phyloP scores from a whole-genome alignment of 768 basidiomycete genomes.

The Russula olivacea region DNA sequence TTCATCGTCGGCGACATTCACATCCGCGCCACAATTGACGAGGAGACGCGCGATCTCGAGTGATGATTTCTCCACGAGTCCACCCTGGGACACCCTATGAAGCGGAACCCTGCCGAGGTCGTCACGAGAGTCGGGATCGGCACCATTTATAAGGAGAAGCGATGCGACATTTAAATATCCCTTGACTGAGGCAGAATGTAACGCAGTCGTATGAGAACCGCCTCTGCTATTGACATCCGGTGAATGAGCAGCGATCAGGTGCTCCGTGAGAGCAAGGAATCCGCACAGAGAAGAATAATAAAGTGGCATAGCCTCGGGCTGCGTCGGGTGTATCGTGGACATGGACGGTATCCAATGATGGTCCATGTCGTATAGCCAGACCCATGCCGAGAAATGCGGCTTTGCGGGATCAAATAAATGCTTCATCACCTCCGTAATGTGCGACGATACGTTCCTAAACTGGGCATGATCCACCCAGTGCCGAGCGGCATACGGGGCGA shows the following conservation, averaged over 20 bases:
- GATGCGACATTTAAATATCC: too few species aligned
- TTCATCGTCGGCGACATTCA: too few species aligned
- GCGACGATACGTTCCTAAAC: neutral
- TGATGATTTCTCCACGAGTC: too few species aligned
- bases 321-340: neutral
- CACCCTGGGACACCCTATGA: too few species aligned
- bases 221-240: too few species aligned
- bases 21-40: too few species aligned
- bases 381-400: neutral
- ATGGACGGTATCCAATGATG: neutral
- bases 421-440: neutral
- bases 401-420: neutral
- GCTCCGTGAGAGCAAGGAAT: neutral
- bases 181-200: too few species aligned
- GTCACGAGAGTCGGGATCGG: too few species aligned
- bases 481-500: neutral
- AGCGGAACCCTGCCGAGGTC: too few species aligned
- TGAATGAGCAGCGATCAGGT: neutral
- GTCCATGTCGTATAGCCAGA: slow-evolving; percentile 10
- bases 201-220: too few species aligned
- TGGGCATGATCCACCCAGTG: slow-evolving; percentile 5
- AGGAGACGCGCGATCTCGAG: too few species aligned
- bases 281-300: slow-evolving; percentile 7
- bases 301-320: neutral
- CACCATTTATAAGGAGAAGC: too few species aligned